Evolutionary conservation across 305 asterid species (phyloP), one percentile per base, ranked within the genome.

Genomic region (Fraxinus sp.): DNA sequence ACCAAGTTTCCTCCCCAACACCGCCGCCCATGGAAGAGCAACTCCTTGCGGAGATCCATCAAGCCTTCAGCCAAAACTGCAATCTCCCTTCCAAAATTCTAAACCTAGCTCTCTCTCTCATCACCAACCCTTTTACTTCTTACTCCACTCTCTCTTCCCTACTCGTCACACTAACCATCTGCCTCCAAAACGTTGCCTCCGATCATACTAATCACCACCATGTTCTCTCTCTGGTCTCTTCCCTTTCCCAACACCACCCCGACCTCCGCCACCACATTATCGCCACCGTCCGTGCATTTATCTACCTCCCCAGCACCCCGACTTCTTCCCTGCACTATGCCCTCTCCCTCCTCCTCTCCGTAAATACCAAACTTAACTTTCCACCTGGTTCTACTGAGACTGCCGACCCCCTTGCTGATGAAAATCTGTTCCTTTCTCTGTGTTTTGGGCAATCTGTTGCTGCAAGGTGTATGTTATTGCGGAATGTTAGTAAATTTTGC

Each of bases 401-500:
- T 32, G 26, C 44, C 52, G 86, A 66, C 80, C 82, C 89, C 10
- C 84, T 91, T 30, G 78, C 87, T n/a, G 90, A 92, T 81, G 98
- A 93, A 86, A 87, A 95, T 2, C 79, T 88, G 11, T 96, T 94
- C 82, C 93, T 96, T 5, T 90, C 97, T 3, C 88, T 94, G 32
- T 93, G 93, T 83, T 91, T 92, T 86, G 83, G 87, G 46, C 90
- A 83, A 14, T 88, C 92, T 24, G 82, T 90, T 82, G 89, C 90
- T 37, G 76, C 84, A 6, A 88, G 97, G 85, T 80, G 89, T 79
- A 92, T 98, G 98, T 39, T 85, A 74, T 86, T 94, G 83, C 89
- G 86, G 64, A 93, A 91, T 66, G 91, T 86, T 86, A 82, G 83
- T 79, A 89, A 82, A 79, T 94, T 93, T 84, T 77, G 77, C 1